These are phyloP conservation scores for Fusarium pininemorale DNA, from an alignment of 2,329 filamentous ascomycete species.

Conservation along the genomic window DNA sequence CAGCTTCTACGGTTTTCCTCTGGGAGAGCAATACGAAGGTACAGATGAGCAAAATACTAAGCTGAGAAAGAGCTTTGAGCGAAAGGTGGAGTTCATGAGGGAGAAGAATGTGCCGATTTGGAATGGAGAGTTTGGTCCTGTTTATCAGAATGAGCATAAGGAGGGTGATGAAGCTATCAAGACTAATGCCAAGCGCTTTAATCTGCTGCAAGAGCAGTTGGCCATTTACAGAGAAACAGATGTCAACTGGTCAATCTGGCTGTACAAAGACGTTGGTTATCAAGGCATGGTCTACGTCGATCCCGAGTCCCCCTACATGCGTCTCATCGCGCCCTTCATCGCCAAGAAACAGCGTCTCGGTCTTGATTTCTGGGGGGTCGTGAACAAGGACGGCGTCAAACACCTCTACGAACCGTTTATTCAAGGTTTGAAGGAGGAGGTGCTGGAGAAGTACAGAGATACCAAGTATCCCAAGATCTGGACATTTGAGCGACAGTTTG, in stretches of 20 bases:
- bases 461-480: conserved; percentile 60
- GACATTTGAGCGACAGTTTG: conserved; percentile 60
- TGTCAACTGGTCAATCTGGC: conserved; percentile 67
- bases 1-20: conserved; percentile 59
- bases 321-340: conserved; percentile 60
- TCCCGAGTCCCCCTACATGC: conserved; percentile 59
- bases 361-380: conserved; percentile 64
- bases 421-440: conserved; percentile 53
- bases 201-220: conserved; percentile 54
- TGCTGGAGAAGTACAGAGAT: conserved; percentile 53
- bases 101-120: conserved; percentile 54
- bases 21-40: conserved; percentile 51
- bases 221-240: conserved; percentile 46
- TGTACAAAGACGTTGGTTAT: conserved; percentile 66
- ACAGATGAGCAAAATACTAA: conserved; percentile 53
- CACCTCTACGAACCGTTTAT: conserved; percentile 52
- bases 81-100: conserved; percentile 57
- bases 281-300: conserved; percentile 64
- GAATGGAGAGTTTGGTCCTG: conserved; percentile 63
- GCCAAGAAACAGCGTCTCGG: conserved; percentile 64
- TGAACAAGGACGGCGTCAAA: conserved; percentile 43
- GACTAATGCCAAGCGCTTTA: conserved; percentile 54
- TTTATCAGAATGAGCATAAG: conserved; percentile 52
- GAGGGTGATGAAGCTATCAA: conserved; percentile 50
- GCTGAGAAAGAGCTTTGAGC: conserved; percentile 51